Evolutionary conservation across 768 basidiomycete genomes (phyloP), one percentile per base, ranked within the genome.

Genomic region (Punctularia strigosozonata): DNA sequence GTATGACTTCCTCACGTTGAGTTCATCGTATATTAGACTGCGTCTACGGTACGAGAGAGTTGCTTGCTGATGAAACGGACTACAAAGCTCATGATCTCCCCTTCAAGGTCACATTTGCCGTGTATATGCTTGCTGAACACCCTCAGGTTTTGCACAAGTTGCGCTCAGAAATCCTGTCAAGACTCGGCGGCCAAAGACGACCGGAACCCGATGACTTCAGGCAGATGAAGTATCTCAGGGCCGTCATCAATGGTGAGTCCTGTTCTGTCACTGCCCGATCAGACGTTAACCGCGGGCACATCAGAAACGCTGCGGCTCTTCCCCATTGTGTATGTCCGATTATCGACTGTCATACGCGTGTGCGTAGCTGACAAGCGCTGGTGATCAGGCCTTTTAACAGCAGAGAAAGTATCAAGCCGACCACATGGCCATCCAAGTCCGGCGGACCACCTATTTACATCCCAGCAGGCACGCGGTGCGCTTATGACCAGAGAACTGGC

Each of bases 401-500:
- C n/a, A n/a, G n/a, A n/a, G n/a, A n/a, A n/a, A n/a, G n/a, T n/a
- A 26, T 54, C 20, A 38, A 42, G 2, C 51, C 55, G 18, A 58
- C 56, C 7, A 50, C 44, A 15, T 52, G 50, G 42, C 51, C 47
- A 8, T 40, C 58, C 10, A 45, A 48, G 2, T 43, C 53, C 5
- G 55, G 50, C 12, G 54, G 68, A 25, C 68, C 66, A 39, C 70
- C 75, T 0, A 59, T 67, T 38, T 80, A 75, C 43, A 60, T 79
- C 25, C 74, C 77, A 0, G 59, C 69, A 1, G n/a, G 49, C 4
- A 59, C 49, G n/a, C 43, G 19, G 56, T 61, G 42, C 21, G 50
- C 8, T 34, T n/a, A 13, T 20, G 8, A 8, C 20, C 18, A 19
- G n/a, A n/a, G n/a, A n/a, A n/a, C n/a, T n/a, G 26, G 13, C 10